A percentile compares a stretch with the other conserved stretches of the same genome.
phyloP scores from a whole-genome alignment of 1,139 yeast genomes.

The Pichia sp. region DNA sequence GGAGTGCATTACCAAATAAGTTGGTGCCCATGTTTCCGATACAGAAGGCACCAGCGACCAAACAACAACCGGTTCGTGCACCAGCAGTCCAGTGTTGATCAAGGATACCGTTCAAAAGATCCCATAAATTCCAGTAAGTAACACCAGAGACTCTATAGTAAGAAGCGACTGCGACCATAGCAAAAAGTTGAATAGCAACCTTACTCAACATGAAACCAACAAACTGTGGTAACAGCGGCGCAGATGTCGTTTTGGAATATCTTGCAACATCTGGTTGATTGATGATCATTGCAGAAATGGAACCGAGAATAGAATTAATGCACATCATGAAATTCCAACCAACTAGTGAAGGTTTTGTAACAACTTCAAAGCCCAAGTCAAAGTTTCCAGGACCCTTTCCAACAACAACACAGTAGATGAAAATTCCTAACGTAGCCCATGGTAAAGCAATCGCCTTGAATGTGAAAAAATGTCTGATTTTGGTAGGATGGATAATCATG shows the following conservation, averaged over 20 bases:
- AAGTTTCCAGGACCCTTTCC: constrained; percentile 36
- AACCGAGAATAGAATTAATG: constrained; percentile 39
- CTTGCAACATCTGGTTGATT: constrained; percentile 32
- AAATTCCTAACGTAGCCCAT: constrained; percentile 36
- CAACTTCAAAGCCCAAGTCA: constrained; percentile 23
- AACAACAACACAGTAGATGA: constrained; percentile 21
- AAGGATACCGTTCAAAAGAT: constrained; percentile 21
- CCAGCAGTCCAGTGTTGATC: constrained; percentile 30
- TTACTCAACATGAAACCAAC: constrained; percentile 22
- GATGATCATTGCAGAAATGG: constrained; percentile 30
- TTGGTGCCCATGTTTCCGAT: constrained; percentile 43
- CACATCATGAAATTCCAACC: constrained; percentile 32
- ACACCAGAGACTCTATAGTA: constrained; percentile 22
- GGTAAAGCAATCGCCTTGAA: constrained; percentile 33
- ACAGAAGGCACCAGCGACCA: constrained; percentile 38
- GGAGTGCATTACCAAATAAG: constrained; percentile 42
- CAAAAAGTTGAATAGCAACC: constrained; percentile 21
- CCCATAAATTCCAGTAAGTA: constrained; percentile 26
- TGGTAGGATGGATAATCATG: constrained; percentile 26
- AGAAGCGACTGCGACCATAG: constrained; percentile 22
- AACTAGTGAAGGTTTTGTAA: constrained; percentile 32
- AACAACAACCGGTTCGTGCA: constrained; percentile 40
- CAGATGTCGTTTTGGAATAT: constrained; percentile 29
- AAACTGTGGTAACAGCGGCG: constrained; percentile 25
- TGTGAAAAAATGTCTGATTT: constrained; percentile 32